Conservation (phyloP, 805 yeast species). For the Jamesozyma piceae region DNA sequence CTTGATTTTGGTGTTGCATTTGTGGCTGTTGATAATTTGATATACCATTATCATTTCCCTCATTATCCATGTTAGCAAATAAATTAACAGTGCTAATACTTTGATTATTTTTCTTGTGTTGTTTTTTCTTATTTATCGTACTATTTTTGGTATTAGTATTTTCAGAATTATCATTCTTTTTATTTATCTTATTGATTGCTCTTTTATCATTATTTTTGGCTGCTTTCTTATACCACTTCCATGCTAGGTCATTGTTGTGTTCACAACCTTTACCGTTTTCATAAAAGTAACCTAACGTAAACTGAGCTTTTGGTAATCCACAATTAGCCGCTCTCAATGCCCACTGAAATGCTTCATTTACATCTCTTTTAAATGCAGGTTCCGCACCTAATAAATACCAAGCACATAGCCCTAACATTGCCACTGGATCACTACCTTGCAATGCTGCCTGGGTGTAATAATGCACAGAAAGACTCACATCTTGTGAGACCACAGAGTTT, state of each 20-base stretch:
- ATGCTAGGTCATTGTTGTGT: constrained; percentile 45
- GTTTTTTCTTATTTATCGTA: not conserved
- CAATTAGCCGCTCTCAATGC: constrained; percentile 75
- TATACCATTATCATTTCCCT: not conserved
- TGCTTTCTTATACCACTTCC: constrained; percentile 68
- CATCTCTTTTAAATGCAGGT: constrained; percentile 69
- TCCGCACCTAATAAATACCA: constrained; percentile 93
- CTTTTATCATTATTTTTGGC: constrained; percentile 50
- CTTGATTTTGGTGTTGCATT: not conserved
- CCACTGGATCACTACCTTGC: constrained; percentile 66
- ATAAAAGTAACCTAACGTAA: constrained; percentile 71
- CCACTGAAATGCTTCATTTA: constrained; percentile 88
- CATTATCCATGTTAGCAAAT: constrained; percentile 9
- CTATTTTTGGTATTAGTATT: not conserved
- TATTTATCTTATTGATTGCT: constrained; percentile 35
- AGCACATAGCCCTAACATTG: constrained; percentile 91
- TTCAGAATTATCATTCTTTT: not conserved
- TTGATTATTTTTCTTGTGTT: constrained; percentile 12
- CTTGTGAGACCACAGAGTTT: constrained; percentile 54
- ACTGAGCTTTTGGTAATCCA: constrained; percentile 74
- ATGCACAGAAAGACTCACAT: constrained; percentile 77
- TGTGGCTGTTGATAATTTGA: not conserved
- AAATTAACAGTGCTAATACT: constrained; percentile 20
- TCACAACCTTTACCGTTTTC: constrained; percentile 85
- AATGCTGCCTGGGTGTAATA: constrained; percentile 87